phyloP scores from a whole-genome alignment of 805 yeast species.

The Starmerella powellii region DNA sequence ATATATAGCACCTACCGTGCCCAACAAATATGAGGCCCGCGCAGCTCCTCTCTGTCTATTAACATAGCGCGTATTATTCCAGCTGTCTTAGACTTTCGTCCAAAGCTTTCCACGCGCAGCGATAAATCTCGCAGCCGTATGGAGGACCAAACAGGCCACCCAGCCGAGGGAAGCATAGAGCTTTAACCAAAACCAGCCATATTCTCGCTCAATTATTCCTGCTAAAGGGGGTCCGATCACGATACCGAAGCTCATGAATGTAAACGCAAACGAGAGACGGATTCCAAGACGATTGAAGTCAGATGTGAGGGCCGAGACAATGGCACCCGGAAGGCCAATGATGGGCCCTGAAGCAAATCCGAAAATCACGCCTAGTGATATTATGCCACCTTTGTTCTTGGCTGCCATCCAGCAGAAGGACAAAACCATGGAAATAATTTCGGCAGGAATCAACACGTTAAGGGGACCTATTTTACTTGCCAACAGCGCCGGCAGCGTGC shows the following conservation, averaged over 20 bases:
- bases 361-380: conserved; percentile 25
- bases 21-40: no score
- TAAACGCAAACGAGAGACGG: conserved; percentile 51
- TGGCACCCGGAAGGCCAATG: conserved; percentile 28
- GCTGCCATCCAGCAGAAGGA: conserved; percentile 31
- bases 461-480: conserved; percentile 40
- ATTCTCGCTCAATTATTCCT: conserved; percentile 21
- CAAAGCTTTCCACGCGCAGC: not conserved
- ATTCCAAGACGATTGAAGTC: conserved; percentile 25
- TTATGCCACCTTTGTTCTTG: conserved; percentile 25
- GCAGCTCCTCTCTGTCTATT: no score
- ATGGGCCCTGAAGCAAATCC: conserved; percentile 29
- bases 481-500: conserved; percentile 37
- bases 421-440: conserved; percentile 26
- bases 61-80: no score
- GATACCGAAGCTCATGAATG: conserved; percentile 41
- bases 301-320: conserved; percentile 25
- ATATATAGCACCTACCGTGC: no score
- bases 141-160: conserved; percentile 5
- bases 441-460: conserved; percentile 31
- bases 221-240: conserved; percentile 28
- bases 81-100: not conserved
- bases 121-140: conserved; percentile 2
- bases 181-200: conserved; percentile 22
- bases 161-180: conserved; percentile 13